A percentile compares a stretch with the other conserved stretches of the same genome.
Evolutionary conservation across 2,329 filamentous ascomycete genomes (phyloP).

Genomic region (Talaromyces funiculosus): DNA sequence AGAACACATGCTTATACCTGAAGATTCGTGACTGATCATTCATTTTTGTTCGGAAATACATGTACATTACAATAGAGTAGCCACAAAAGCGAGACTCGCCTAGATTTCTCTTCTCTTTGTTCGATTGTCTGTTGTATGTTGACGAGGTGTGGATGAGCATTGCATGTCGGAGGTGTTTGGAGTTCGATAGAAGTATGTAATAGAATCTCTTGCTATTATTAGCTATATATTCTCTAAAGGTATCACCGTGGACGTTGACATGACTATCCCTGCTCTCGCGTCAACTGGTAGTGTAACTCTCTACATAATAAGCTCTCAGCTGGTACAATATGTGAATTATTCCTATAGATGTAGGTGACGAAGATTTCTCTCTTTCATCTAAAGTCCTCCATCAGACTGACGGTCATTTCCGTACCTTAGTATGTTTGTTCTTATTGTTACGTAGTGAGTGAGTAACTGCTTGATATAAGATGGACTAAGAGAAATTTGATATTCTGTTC

Average conservation of each 20-base stretch:
- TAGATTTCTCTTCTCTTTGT: not conserved
- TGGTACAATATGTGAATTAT: too few relatives aligned
- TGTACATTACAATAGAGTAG: not conserved
- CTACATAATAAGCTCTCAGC: too few relatives aligned
- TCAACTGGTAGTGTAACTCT: too few relatives aligned
- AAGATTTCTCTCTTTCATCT: too few relatives aligned
- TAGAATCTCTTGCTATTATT: not conserved
- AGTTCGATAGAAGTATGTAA: not conserved
- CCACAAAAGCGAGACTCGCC: not conserved
- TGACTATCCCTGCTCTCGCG: too few relatives aligned
- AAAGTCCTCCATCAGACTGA: too few relatives aligned
- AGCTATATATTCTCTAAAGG: too few relatives aligned
- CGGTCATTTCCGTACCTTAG: not conserved
- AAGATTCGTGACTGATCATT: slow-evolving; percentile 8
- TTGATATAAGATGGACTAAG: not conserved
- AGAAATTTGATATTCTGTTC: not conserved
- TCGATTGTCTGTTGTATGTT: not conserved
- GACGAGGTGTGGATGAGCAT: not conserved
- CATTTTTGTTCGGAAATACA: not conserved
- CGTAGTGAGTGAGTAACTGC: not conserved
- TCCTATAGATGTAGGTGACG: too few relatives aligned
- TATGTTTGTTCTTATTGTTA: not conserved
- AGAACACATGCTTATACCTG: slow-evolving; percentile 23
- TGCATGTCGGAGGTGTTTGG: slow-evolving; percentile 7
- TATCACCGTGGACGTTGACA: too few relatives aligned